Evolutionary conservation across 108 stramenopile species (phyloP).

Genomic region (Cyclotella choctawhatcheeana): DNA sequence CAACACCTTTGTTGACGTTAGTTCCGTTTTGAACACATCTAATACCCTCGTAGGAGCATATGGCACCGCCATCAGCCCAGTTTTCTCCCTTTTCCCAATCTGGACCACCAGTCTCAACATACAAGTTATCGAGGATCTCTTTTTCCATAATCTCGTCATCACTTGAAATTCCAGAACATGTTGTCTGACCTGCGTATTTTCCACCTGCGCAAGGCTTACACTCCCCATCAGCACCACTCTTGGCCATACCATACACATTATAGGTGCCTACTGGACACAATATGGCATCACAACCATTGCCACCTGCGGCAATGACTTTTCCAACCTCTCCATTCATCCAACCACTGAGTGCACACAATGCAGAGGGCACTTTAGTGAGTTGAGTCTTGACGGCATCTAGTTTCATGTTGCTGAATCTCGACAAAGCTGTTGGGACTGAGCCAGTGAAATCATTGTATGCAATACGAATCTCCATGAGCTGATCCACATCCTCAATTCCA

Average conservation of each 20-base stretch:
- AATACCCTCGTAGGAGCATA: constrained; percentile 83
- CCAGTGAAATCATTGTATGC: constrained; percentile 60
- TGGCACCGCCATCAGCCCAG: constrained; percentile 54
- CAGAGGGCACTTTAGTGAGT: constrained; percentile 12
- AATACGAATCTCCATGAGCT: constrained; percentile 46
- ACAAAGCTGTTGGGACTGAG: constrained; percentile 47
- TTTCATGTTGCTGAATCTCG: constrained; percentile 45
- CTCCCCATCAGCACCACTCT: constrained; percentile 42
- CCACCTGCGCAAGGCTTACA: constrained; percentile 58
- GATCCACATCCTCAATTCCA: constrained; percentile 36
- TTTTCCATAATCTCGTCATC: constrained; percentile 46
- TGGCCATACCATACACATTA: constrained; percentile 68
- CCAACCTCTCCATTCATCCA: constrained; percentile 55
- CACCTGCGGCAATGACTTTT: constrained; percentile 38
- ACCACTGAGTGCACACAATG: constrained; percentile 29
- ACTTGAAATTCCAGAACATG: constrained; percentile 54
- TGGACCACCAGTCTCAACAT: constrained; percentile 58
- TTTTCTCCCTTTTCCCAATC: constrained; percentile 63
- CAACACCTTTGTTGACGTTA: constrained; percentile 51
- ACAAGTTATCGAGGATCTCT: constrained; percentile 60
- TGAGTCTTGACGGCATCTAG: constrained; percentile 43
- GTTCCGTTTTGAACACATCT: constrained; percentile 48
- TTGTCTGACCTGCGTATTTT: constrained; percentile 60
- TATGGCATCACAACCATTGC: constrained; percentile 75
- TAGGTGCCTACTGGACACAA: constrained; percentile 72